Evolutionary conservation across 805 yeast species (phyloP).

Genomic region (Tetrapisispora phaffii): DNA sequence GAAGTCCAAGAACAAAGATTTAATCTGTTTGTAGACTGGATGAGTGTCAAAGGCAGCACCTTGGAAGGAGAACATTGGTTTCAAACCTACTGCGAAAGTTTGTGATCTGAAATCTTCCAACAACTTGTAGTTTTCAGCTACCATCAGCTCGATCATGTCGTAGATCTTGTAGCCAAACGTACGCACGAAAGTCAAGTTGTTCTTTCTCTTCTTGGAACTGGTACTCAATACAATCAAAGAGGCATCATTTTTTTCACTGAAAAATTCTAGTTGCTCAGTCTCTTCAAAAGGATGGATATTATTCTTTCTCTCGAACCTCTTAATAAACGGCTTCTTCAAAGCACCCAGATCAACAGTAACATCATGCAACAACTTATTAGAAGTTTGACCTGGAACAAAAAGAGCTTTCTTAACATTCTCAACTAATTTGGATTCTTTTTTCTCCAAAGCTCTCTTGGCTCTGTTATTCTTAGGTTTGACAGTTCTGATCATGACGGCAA

Average conservation of each 20-base stretch:
- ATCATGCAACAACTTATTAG: slow-evolving; percentile 74
- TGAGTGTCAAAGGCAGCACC: slow-evolving; percentile 87
- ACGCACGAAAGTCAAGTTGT: slow-evolving; percentile 77
- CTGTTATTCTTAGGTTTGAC: slow-evolving; percentile 90
- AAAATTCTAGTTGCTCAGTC: slow-evolving; percentile 71
- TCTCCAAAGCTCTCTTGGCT: slow-evolving; percentile 86
- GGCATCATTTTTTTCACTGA: slow-evolving; percentile 88
- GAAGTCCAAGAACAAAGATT: slow-evolving; percentile 83
- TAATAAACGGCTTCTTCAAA: slow-evolving; percentile 80
- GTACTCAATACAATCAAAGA: slow-evolving; percentile 74
- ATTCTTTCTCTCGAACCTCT: slow-evolving; percentile 81
- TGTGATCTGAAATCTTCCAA: slow-evolving; percentile 68
- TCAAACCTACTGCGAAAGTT: slow-evolving; percentile 80
- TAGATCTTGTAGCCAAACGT: slow-evolving; percentile 84
- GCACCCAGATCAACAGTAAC: slow-evolving; percentile 82
- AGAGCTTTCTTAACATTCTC: slow-evolving; percentile 87
- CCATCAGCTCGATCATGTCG: slow-evolving; percentile 86
- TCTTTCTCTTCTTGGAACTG: slow-evolving; percentile 84
- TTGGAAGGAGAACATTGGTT: slow-evolving; percentile 89
- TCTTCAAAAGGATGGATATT: slow-evolving; percentile 92
- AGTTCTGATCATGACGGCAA: slow-evolving; percentile 29
- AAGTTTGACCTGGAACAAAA: slow-evolving; percentile 80
- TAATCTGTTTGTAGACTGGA: slow-evolving; percentile 75
- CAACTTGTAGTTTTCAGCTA: slow-evolving; percentile 58
- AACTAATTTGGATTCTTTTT: slow-evolving; percentile 75